phyloP scores from a whole-genome alignment of 495 filamentous ascomycete species.

The Talaromyces proteolyticus region DNA sequence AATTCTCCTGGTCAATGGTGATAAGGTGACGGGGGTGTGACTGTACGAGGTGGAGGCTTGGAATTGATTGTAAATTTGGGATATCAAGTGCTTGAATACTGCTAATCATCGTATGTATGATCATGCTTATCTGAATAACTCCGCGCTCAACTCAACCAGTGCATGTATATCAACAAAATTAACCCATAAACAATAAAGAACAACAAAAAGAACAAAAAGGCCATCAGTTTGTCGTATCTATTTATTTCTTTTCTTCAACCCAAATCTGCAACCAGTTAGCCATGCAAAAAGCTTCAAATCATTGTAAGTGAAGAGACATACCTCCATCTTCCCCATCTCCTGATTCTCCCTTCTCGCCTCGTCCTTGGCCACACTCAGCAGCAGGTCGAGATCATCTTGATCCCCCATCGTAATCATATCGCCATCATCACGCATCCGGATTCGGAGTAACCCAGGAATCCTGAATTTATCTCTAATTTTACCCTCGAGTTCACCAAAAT shows the following conservation, averaged over 20 bases:
- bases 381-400: slow-evolving; percentile 91
- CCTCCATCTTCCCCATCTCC: slow-evolving; percentile 95
- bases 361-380: slow-evolving; percentile 59
- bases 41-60: neutral
- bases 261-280: slow-evolving; percentile 45
- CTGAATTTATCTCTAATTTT: slow-evolving; percentile 82
- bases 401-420: slow-evolving; percentile 97
- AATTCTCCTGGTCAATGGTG: too few species aligned
- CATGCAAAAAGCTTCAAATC: neutral
- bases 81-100: too few species aligned
- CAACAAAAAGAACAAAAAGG: too few species aligned
- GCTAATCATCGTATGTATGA: neutral
- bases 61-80: neutral
- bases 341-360: slow-evolving; percentile 64
- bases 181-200: neutral
- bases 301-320: slow-evolving; percentile 37
- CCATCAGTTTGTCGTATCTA: too few species aligned
- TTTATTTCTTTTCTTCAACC: slow-evolving; percentile 50
- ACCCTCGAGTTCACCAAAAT: slow-evolving; percentile 68
- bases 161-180: slow-evolving; percentile 7
- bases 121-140: slow-evolving; percentile 4
- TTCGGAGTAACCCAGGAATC: slow-evolving; percentile 62
- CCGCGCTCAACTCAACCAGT: slow-evolving; percentile 6
- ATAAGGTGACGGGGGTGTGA: neutral
- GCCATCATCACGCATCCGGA: slow-evolving; percentile 80